phyloP scores from a whole-genome alignment of 306 rosid species.

The cucumber (Cucumis sativus) region Cucumber_9930_V3 NC_026657.2:27097001-27097500 shows the following conservation, averaged over 20 bases:
- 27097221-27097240: constrained; percentile 21
- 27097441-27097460: constrained; percentile 27
- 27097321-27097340: constrained; percentile 23
- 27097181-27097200: constrained; percentile 36
- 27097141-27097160: constrained; percentile 22
- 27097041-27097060: constrained; percentile 52
- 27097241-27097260: constrained; percentile 33
- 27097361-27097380: constrained; percentile 26
- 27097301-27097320: constrained; percentile 26
- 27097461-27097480: constrained; percentile 22
- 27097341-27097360: constrained; percentile 23
- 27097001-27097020: constrained; percentile 46
- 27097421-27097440: constrained; percentile 35
- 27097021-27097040: constrained; percentile 46
- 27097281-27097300: constrained; percentile 18
- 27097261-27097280: constrained; percentile 34
- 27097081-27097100: constrained; percentile 37
- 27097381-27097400: constrained; percentile 35
- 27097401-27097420: constrained; percentile 36
- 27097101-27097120: constrained; percentile 22
- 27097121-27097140: constrained; percentile 22
- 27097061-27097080: constrained; percentile 21
- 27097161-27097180: constrained; percentile 50
- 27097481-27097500: constrained; percentile 27
- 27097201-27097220: constrained; percentile 31